Conservation (phyloP, 805 yeast genomes). For the Starmerella davenportii region DNA sequence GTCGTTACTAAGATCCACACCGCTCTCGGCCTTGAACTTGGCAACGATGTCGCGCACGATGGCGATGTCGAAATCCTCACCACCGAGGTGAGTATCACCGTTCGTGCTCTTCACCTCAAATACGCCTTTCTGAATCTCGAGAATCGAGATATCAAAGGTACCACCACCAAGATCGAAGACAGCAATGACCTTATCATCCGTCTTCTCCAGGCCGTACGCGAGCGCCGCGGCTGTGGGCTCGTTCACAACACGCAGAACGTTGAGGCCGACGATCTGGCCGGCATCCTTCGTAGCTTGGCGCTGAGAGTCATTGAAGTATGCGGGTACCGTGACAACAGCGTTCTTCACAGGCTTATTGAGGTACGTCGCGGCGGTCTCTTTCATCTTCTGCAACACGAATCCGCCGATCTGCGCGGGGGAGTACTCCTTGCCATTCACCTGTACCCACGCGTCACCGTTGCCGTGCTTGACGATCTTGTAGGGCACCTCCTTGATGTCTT, state of each 20-base stretch:
- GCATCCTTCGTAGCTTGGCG: constrained; percentile 93
- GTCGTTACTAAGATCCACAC: constrained; percentile 46
- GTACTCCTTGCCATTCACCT: constrained; percentile 71
- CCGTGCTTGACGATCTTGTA: constrained; percentile 76
- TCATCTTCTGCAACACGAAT: constrained; percentile 84
- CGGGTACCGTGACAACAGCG: constrained; percentile 85
- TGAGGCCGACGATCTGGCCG: constrained; percentile 89
- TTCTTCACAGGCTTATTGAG: constrained; percentile 72
- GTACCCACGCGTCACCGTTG: constrained; percentile 94
- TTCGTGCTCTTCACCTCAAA: constrained; percentile 95
- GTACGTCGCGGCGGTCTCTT: constrained; percentile 91
- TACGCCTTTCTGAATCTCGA: constrained; percentile 94
- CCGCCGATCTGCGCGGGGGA: constrained; percentile 96
- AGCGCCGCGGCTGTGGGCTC: constrained; percentile 90
- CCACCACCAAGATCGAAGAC: constrained; percentile 98
- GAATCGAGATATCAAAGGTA: constrained; percentile 90
- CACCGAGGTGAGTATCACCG: constrained; percentile 89
- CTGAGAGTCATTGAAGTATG: constrained; percentile 79
- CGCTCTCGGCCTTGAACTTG: constrained; percentile 56
- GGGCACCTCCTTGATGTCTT: constrained; percentile 74
- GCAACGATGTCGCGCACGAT: constrained; percentile 70
- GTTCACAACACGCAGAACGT: constrained; percentile 74
- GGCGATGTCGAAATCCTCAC: constrained; percentile 80
- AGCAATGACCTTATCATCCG: constrained; percentile 70
- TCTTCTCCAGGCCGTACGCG: constrained; percentile 86